A percentile compares a stretch with the other conserved stretches of the same genome.
Conservation (phyloP, 371 early-diverging fungal species). For the Mortierella sp. region DNA sequence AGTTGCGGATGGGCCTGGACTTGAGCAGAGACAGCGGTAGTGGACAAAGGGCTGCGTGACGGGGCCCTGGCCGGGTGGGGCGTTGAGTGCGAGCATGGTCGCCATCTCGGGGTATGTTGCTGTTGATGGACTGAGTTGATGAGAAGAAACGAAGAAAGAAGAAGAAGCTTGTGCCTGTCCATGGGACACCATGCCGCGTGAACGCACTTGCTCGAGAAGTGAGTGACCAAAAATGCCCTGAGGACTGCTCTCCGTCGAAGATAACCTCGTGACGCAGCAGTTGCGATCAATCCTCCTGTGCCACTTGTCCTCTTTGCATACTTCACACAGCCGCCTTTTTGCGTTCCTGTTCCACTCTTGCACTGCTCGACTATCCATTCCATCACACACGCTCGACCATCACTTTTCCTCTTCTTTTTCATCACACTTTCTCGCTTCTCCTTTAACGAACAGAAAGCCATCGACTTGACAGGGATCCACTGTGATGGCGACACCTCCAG, state of each 20-base stretch:
- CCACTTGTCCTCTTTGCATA: slow-evolving; percentile 3
- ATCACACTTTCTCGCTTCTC: not conserved
- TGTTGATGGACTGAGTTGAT: not conserved
- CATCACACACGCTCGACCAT: not conserved
- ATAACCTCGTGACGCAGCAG: slow-evolving; percentile 22
- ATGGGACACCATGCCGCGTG: slow-evolving; percentile 7
- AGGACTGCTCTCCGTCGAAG: not conserved
- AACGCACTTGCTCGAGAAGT: not conserved
- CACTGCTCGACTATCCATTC: not conserved
- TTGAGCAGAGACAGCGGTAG: slow-evolving; percentile 58
- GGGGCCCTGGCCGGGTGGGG: slow-evolving; percentile 50
- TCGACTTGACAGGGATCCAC: not conserved
- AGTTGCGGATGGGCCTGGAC: slow-evolving; percentile 34
- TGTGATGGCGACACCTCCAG: slow-evolving; percentile 48
- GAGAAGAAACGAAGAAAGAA: not conserved
- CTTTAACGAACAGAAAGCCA: not conserved
- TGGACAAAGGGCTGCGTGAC: slow-evolving; percentile 48
- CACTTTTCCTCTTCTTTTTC: not conserved
- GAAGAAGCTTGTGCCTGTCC: not conserved
- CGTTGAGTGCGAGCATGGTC: slow-evolving; percentile 50
- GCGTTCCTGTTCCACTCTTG: too few relatives aligned
- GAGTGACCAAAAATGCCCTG: not conserved
- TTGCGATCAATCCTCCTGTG: slow-evolving; percentile 2
- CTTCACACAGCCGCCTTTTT: not conserved
- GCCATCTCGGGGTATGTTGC: not conserved